These are phyloP conservation scores for Colletotrichum euphorbiae DNA, from an alignment of 2,329 filamentous ascomycete species.

Conservation along the genomic window DNA sequence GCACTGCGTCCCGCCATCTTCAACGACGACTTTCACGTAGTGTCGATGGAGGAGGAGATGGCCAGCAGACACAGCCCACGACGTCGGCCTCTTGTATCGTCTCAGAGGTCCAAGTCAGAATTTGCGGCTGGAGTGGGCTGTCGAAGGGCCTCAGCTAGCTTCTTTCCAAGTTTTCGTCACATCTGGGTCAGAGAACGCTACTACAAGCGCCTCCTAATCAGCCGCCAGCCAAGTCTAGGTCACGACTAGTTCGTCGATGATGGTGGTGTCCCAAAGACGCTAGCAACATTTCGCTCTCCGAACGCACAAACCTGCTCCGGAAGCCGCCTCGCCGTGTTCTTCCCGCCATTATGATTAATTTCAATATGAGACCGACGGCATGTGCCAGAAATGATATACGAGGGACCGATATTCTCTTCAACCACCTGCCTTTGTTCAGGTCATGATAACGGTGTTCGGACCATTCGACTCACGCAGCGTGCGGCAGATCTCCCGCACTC, in stretches of 20 bases:
- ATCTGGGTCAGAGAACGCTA: background rate
- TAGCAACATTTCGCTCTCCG: slow-evolving; percentile 13
- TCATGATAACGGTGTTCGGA: background rate
- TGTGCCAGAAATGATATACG: background rate
- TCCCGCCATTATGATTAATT: slow-evolving; percentile 7
- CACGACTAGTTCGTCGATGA: slow-evolving; percentile 12
- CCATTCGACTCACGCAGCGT: slow-evolving; percentile 21
- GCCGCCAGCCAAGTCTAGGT: slow-evolving; percentile 14
- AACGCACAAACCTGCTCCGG: slow-evolving; percentile 20
- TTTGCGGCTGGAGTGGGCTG: background rate
- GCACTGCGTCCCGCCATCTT: slow-evolving; percentile 12
- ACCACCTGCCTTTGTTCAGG: background rate
- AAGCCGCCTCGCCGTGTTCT: slow-evolving; percentile 21
- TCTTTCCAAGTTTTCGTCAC: slow-evolving; percentile 18
- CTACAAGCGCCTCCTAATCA: slow-evolving; percentile 1
- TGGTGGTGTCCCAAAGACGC: slow-evolving; percentile 12
- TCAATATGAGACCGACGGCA: background rate
- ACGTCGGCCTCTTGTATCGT: background rate
- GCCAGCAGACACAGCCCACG: background rate
- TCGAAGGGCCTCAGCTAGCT: slow-evolving; percentile 12
- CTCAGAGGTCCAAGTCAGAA: background rate
- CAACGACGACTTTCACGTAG: slow-evolving; percentile 16
- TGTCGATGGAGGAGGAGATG: background rate
- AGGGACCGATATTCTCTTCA: background rate
- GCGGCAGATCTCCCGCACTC: slow-evolving; percentile 33